A percentile compares a stretch with the other conserved stretches of the same genome.
Conservation (phyloP, 2,329 filamentous ascomycete genomes). For the Aspergillus pseudoglaucus region DNA sequence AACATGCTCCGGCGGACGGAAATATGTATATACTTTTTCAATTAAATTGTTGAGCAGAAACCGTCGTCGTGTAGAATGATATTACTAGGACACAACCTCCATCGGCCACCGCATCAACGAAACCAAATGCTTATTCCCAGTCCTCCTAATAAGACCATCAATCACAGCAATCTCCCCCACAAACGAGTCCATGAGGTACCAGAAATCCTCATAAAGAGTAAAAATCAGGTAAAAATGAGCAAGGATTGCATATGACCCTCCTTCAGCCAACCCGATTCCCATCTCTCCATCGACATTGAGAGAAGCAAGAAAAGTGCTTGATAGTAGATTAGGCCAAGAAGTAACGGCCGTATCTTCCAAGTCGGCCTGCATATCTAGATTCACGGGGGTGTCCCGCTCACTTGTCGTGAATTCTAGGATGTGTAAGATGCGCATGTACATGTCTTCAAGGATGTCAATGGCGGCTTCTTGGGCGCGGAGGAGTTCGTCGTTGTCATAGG, state of each 20-base stretch:
- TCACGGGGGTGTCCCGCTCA: conserved; percentile 1
- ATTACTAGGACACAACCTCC: neutral
- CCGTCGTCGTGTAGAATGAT: no score
- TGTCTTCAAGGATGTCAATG: conserved; percentile 6
- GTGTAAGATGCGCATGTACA: conserved; percentile 11
- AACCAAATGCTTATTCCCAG: neutral
- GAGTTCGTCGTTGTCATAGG: neutral
- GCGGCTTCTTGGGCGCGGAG: conserved; percentile 1
- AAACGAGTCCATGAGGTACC: conserved; percentile 1
- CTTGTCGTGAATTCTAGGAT: conserved; percentile 6
- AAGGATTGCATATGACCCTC: conserved; percentile 9
- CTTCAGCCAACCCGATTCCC: neutral
- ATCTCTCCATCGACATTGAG: conserved; percentile 1
- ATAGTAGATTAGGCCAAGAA: conserved; percentile 11
- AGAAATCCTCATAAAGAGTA: conserved; percentile 2
- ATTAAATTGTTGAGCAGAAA: no score
- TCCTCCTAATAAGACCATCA: neutral
- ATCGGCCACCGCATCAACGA: conserved; percentile 7
- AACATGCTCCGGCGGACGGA: no score
- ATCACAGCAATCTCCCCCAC: conserved; percentile 5
- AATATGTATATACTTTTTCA: no score
- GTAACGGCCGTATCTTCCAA: conserved; percentile 13
- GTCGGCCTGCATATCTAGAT: conserved; percentile 10
- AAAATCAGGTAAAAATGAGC: conserved; percentile 12
- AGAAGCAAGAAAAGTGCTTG: conserved; percentile 7